Conservation (phyloP, 139 green algal genomes). For the Chlamydomonas asymmetrica region DNA sequence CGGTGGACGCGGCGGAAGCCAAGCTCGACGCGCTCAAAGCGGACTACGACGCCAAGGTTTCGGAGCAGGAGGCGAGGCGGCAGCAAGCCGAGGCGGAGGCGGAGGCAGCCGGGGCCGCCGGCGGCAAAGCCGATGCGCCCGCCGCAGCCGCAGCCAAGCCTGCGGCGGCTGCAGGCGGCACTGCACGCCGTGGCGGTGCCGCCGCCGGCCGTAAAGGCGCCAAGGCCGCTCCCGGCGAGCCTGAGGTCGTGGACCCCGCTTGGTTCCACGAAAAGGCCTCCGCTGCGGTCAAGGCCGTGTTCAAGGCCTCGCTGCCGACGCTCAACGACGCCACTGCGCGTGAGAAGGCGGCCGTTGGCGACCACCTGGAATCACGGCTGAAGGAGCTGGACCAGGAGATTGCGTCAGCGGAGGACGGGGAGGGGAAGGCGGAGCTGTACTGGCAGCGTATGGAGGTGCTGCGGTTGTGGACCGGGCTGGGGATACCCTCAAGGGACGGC, state of each 20-base stretch:
- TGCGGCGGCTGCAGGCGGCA: not conserved
- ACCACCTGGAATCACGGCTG: constrained; percentile 9
- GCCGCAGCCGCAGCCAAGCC: not conserved
- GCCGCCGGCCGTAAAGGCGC: no score
- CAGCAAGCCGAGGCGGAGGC: constrained; percentile 7
- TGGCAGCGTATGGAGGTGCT: constrained; percentile 17
- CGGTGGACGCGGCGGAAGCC: constrained; percentile 18
- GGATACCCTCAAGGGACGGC: constrained; percentile 21
- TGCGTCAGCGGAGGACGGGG: no score
- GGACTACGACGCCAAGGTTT: constrained; percentile 28
- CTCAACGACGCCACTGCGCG: constrained; percentile 12
- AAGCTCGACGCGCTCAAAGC: not conserved
- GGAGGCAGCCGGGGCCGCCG: not conserved
- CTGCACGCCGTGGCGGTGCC: not conserved
- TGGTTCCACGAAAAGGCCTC: constrained; percentile 27
- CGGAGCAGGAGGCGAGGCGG: no score
- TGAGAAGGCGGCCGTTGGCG: constrained; percentile 16
- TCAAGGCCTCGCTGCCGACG: constrained; percentile 20
- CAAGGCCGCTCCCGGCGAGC: no score
- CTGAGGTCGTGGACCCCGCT: no score
- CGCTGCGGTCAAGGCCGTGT: not conserved
- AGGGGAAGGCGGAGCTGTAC: no score
- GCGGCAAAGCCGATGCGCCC: not conserved
- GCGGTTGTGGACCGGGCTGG: constrained; percentile 19
- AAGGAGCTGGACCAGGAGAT: no score